These are phyloP conservation scores for Neofusicoccum ribis DNA, from an alignment of 2,329 filamentous ascomycete species.

Conservation along the genomic window DNA sequence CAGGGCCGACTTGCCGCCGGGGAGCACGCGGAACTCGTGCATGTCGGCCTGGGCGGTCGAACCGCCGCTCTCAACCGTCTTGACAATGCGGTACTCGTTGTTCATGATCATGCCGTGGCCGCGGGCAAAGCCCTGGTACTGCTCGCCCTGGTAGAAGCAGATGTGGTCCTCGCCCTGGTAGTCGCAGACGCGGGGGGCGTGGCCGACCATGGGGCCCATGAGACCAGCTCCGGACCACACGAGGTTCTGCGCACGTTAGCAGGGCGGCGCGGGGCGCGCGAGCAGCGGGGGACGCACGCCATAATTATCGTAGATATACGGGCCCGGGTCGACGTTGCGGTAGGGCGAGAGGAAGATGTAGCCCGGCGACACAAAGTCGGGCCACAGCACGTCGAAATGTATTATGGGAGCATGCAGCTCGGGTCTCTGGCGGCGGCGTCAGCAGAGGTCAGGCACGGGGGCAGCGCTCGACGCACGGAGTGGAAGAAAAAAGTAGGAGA, in stretches of 20 bases:
- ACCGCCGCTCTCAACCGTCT: constrained; percentile 44
- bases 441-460: not conserved
- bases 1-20: constrained; percentile 43
- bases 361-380: constrained; percentile 34
- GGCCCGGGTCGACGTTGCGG: constrained; percentile 49
- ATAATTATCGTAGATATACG: constrained; percentile 54
- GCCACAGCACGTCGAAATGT: constrained; percentile 23
- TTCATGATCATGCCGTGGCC: constrained; percentile 57
- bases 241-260: constrained; percentile 39
- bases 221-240: constrained; percentile 50
- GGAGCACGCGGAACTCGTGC: constrained; percentile 54
- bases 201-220: constrained; percentile 51
- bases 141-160: constrained; percentile 55
- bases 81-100: constrained; percentile 50
- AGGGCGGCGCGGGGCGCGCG: not conserved
- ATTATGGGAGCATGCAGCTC: constrained; percentile 41
- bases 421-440: constrained; percentile 31
- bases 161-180: constrained; percentile 52
- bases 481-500: constrained; percentile 21
- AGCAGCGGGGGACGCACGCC: constrained; percentile 37
- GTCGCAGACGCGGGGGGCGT: constrained; percentile 50
- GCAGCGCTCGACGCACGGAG: not conserved
- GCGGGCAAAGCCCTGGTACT: constrained; percentile 53
- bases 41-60: constrained; percentile 50
- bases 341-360: constrained; percentile 56